Base-by-base conservation (phyloP, 83 land plant genomes). In the Picea mariana region DNA sequence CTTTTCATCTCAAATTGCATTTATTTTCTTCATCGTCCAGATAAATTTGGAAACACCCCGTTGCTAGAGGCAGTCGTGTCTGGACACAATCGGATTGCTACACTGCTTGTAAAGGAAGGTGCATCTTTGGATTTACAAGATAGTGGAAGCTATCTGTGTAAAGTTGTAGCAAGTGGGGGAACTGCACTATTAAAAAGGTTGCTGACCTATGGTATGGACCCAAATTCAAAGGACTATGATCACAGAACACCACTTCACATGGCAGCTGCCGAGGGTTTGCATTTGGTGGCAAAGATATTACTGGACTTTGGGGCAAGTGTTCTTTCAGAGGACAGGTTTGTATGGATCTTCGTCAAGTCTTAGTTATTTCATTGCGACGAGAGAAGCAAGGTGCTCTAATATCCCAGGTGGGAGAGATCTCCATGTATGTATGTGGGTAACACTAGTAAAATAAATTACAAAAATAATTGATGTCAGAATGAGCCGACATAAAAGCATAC, bases 21-120 rank as follows among this genome's bases (percentile, higher is more conserved):
- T 15, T 82, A 9, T 16, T 62, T 80, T n/a, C 31, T 34, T 67
- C 9, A 63, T 63, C 55, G 3, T 44, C 21, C 81, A 85, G 87
- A 85, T 67, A 85, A 82, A 55, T 81, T 75, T 75, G 87, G 85
- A 21, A 81, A 85, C 40, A 75, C 84, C 11, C 87, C 87, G 26
- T 65, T 85, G 69, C 60, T 81, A 27, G 87, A 85, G 78, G 87
- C 87, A n/a, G 60, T 82, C 24, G 81, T 75, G 27, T 77, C 75
- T 31, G 66, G 72, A 16, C 84, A 85, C 63, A 79, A 65, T 52
- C 24, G 52, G 12, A 55, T 83, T 58, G 79, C 78, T 42, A 24
- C 59, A 44, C 21, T 82, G 11, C 87, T 85, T 11, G 26, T 75
- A 13, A 49, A 63, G 24, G 42, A 60, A 38, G 87, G 87, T 34